Evolutionary conservation across 148 eudicot genomes (phyloP), one percentile per base, ranked within the genome.

Genomic region (Cornus suecica): DNA sequence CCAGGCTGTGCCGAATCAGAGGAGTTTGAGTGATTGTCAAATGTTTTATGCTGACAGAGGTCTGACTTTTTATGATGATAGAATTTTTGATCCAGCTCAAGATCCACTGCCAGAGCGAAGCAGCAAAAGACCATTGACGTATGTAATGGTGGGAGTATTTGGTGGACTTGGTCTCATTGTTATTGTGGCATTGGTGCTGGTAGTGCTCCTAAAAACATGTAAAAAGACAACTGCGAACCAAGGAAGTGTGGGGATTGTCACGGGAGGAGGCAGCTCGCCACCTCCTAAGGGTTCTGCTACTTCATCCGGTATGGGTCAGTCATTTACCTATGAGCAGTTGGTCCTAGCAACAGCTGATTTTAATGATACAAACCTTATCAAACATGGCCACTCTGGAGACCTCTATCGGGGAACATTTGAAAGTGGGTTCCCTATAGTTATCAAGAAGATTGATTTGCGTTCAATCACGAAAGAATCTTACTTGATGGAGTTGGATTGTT

Each of bases 371-470:
- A 81, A 86, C 68, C 77, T 86, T 37, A 78, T 86, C 60, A 86
- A 80, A 74, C 76, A 74, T 63, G 88, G 88, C 16, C 88, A 76
- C 52, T 78, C 86, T 28, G 88, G 88, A 63, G 84, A 81, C 70
- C 24, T 86, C 18, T 86, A 78, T 30, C 66, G 15, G 0, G 88
- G 86, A 31, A 76, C 4, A 25, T 62, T 86, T 45, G 82, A 80
- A 48, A 74, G 78, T 52, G 86, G 84, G 32, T 26, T 26, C 54
- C 25, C 58, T 62, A 80, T 86, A 32, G 86, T 83, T 23, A 65
- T 86, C 42, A 86, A 86, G 78, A 86, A 74, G 77, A 65, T 86
- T 56, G 78, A 81, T 73, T 58, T 81, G 42, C 71, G 51, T 65
- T 76, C 74, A 20, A 14, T 76, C 25, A 65, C 9, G 34, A 78